phyloP scores from a whole-genome alignment of 2,329 filamentous ascomycete species.

The Botrytis pseudocinerea region DNA sequence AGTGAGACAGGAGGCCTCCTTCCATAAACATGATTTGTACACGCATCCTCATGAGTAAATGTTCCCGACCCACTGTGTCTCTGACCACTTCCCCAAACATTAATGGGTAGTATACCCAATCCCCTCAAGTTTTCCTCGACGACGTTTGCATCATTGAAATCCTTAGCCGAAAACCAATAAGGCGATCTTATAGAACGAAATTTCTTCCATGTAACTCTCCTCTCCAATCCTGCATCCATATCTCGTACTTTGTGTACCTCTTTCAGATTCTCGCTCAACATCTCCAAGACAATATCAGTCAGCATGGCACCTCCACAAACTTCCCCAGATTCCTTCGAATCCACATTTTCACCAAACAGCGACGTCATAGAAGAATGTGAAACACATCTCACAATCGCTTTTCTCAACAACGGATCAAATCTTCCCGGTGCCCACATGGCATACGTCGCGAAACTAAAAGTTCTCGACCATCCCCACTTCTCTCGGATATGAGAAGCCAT shows the following conservation, averaged over 20 bases:
- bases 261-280: conserved; percentile 26
- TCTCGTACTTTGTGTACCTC: conserved; percentile 30
- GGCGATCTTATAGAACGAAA: conserved; percentile 28
- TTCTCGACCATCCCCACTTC: conserved; percentile 29
- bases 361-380: conserved; percentile 26
- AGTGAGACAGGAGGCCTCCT: conserved; percentile 13
- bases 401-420: conserved; percentile 33
- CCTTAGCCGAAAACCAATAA: conserved; percentile 29
- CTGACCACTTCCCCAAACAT: conserved; percentile 34
- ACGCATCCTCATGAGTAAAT: conserved; percentile 29
- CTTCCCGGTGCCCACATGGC: conserved; percentile 32
- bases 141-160: conserved; percentile 16
- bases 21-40: conserved; percentile 31
- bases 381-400: conserved; percentile 33
- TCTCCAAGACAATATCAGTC: conserved; percentile 31
- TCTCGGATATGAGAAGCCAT: conserved; percentile 23
- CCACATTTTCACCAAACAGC: background rate
- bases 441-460: conserved; percentile 29
- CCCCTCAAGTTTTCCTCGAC: conserved; percentile 29
- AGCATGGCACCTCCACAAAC: conserved; percentile 34
- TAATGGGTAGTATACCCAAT: conserved; percentile 31
- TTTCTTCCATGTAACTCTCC: conserved; percentile 34
- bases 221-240: conserved; percentile 32
- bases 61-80: conserved; percentile 31
- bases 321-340: conserved; percentile 24